Conservation (phyloP, 2,329 filamentous ascomycete genomes). For the Verticillium klebahnii region DNA sequence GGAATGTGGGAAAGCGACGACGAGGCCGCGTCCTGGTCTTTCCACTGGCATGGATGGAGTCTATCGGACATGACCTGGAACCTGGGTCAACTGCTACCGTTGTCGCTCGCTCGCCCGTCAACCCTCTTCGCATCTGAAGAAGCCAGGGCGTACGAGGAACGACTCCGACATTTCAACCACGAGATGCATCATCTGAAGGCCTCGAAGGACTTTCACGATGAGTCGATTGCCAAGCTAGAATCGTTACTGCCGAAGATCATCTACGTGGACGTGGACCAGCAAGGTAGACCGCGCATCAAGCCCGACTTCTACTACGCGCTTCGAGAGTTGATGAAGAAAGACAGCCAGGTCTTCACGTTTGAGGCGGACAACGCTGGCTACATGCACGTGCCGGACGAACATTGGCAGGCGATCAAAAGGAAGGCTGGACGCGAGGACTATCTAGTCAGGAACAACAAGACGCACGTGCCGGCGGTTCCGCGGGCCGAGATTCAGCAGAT, state of each 20-base stretch:
- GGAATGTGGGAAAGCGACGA: neutral
- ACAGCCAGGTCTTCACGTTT: constrained; percentile 42
- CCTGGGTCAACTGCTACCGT: constrained; percentile 21
- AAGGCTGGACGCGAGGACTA: constrained; percentile 27
- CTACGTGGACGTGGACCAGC: constrained; percentile 45
- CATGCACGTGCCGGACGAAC: constrained; percentile 36
- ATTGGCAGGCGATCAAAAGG: constrained; percentile 40
- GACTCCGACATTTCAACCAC: constrained; percentile 19
- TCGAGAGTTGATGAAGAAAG: constrained; percentile 45
- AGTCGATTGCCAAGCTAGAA: constrained; percentile 37
- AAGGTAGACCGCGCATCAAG: constrained; percentile 50
- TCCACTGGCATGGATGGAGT: constrained; percentile 18
- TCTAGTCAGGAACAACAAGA: constrained; percentile 22
- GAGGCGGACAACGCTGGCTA: constrained; percentile 33
- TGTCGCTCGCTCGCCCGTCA: constrained; percentile 9
- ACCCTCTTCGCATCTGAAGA: constrained; percentile 9
- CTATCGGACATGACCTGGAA: constrained; percentile 16
- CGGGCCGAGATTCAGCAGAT: constrained; percentile 19
- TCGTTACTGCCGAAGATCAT: constrained; percentile 51
- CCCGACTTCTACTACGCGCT: constrained; percentile 64
- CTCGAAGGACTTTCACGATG: constrained; percentile 27
- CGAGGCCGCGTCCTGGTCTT: neutral
- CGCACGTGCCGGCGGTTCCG: constrained; percentile 20
- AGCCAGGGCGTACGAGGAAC: constrained; percentile 4
- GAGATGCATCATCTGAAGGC: constrained; percentile 24